Conservation (phyloP, 176 grass and related monocot species). For the Alopecurus myosuroides region DNA sequence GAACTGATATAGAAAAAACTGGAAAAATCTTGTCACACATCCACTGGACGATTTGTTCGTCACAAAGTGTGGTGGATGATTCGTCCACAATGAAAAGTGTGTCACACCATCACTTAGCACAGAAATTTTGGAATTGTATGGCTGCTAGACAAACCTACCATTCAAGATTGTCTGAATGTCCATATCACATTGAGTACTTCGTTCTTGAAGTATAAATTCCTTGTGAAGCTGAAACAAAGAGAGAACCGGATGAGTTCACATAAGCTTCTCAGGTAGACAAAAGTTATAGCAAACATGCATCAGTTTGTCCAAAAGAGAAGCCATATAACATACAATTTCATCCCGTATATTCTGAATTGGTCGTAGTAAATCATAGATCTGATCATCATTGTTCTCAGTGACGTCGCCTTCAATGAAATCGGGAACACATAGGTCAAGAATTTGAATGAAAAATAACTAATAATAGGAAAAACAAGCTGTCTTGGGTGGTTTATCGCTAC, state of each 20-base stretch:
- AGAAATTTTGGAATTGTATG: background rate
- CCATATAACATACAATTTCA: slow-evolving; percentile 21
- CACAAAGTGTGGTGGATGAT: background rate
- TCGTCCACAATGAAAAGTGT: background rate
- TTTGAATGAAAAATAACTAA: background rate
- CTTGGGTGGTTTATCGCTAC: slow-evolving; percentile 3
- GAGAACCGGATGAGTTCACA: background rate
- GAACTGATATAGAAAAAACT: background rate
- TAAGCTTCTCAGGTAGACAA: background rate
- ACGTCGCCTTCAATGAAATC: slow-evolving; percentile 2
- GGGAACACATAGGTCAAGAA: background rate
- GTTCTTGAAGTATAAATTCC: slow-evolving; percentile 26
- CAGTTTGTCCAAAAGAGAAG: background rate
- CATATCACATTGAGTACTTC: slow-evolving; percentile 42
- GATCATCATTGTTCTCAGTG: background rate
- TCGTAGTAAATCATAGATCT: background rate
- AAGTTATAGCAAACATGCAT: too few relatives aligned
- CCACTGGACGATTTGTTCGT: background rate
- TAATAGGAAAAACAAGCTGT: background rate
- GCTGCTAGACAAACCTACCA: background rate
- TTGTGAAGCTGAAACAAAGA: slow-evolving; percentile 21
- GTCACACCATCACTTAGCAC: background rate
- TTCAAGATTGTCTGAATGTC: slow-evolving; percentile 34
- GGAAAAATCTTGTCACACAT: background rate
- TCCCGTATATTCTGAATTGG: slow-evolving; percentile 8